Evolutionary conservation across 306 rosid genomes (phyloP).

Genomic region (Medicago lupulina): DNA sequence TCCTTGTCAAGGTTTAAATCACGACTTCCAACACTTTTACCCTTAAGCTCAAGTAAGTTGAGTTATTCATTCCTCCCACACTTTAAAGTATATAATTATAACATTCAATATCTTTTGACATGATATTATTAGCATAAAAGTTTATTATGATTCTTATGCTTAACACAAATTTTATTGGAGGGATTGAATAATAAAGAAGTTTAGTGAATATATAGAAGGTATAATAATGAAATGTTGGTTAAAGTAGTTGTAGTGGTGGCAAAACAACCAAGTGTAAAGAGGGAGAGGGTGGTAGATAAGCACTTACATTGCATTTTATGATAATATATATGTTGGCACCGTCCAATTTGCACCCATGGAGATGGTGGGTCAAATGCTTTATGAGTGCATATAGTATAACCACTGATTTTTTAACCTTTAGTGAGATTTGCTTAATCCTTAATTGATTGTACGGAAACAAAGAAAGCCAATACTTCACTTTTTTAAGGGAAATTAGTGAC

Average conservation of each 20-base stretch:
- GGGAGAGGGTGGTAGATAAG: constrained; percentile 40
- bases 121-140: too few species aligned
- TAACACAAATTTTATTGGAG: background rate
- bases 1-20: too few species aligned
- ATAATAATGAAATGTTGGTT: constrained; percentile 43
- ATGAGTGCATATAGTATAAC: constrained; percentile 41
- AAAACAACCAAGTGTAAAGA: constrained; percentile 41
- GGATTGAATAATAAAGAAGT: background rate
- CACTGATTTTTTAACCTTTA: constrained; percentile 45
- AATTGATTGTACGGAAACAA: constrained; percentile 9
- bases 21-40: too few species aligned
- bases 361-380: constrained; percentile 44
- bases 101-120: too few species aligned
- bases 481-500: too few species aligned
- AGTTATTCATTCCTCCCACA: too few species aligned
- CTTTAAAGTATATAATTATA: too few species aligned
- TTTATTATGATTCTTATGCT: too few species aligned
- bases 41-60: too few species aligned
- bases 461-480: constrained; percentile 29
- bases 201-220: constrained; percentile 1
- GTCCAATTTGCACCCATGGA: constrained; percentile 39
- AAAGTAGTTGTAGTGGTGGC: constrained; percentile 37
- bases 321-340: constrained; percentile 43
- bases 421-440: constrained; percentile 44
- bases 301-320: constrained; percentile 21